phyloP scores from a whole-genome alignment of 169 alveolate species.

The Plasmodium blacklocki region DNA sequence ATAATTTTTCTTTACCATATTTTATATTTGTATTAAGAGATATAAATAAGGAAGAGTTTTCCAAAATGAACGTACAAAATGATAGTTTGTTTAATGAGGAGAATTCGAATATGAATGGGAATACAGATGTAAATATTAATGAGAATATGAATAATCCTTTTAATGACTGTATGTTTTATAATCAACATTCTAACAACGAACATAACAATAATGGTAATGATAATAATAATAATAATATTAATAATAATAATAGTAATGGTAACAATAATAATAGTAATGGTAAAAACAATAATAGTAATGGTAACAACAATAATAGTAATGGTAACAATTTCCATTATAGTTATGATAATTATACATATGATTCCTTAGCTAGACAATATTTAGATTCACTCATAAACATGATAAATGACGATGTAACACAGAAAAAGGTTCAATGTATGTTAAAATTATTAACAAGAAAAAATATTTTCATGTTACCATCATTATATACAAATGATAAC shows the following conservation, averaged over 20 bases:
- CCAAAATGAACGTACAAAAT: conserved; percentile 1
- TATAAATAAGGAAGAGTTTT: neutral
- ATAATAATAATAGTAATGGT: no score
- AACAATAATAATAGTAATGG: no score
- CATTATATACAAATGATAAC: conserved; percentile 1
- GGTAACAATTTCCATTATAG: neutral
- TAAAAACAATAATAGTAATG: neutral
- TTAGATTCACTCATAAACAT: conserved; percentile 13
- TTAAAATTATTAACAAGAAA: conserved; percentile 26
- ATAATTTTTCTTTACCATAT: conserved; percentile 19
- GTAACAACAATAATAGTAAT: no score
- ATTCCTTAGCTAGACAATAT: conserved; percentile 3
- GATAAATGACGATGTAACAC: neutral
- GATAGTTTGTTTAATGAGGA: neutral
- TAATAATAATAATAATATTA: no score
- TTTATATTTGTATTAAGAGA: conserved; percentile 54
- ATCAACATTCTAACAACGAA: neutral
- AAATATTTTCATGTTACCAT: conserved; percentile 27
- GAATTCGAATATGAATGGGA: neutral
- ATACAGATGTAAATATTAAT: no score
- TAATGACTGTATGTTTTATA: no score
- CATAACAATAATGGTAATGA: neutral
- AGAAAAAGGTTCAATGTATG: conserved; percentile 37
- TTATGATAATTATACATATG: no score
- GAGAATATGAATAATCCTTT: neutral